Evolutionary conservation across 2,329 filamentous ascomycete genomes (phyloP).

Genomic region (Magnaporthiopsis incrustans): DNA sequence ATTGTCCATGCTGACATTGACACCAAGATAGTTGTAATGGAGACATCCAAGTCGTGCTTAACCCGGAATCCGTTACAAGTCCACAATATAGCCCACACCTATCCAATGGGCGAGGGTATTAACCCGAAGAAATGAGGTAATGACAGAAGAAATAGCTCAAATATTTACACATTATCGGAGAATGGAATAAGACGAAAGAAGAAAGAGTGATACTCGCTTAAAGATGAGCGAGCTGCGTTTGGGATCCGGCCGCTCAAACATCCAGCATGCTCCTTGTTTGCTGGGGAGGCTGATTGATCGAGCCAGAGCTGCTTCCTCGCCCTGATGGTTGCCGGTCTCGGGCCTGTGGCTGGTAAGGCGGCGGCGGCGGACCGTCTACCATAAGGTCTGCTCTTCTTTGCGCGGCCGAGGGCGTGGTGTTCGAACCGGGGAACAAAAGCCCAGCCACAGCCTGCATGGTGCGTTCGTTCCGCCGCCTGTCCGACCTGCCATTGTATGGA

Average conservation of each 20-base stretch:
- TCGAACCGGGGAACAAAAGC: conserved; percentile 39
- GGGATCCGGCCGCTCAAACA: conserved; percentile 25
- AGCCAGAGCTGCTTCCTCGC: conserved; percentile 38
- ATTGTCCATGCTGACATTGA: too few species aligned
- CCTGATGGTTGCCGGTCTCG: conserved; percentile 17
- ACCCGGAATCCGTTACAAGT: too few species aligned
- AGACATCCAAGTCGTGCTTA: too few species aligned
- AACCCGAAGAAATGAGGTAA: neutral
- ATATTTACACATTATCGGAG: neutral
- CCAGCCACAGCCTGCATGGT: conserved; percentile 34
- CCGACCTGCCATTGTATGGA: conserved; percentile 33
- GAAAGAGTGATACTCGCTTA: too few species aligned
- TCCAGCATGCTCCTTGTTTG: conserved; percentile 52
- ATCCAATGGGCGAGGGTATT: too few species aligned
- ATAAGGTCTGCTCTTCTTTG: conserved; percentile 31
- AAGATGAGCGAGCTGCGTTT: neutral
- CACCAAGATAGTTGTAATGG: too few species aligned
- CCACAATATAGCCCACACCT: too few species aligned
- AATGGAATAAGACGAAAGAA: neutral
- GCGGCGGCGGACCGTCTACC: conserved; percentile 35
- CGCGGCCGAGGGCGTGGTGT: conserved; percentile 18
- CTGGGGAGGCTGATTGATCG: conserved; percentile 40
- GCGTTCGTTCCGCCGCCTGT: conserved; percentile 35
- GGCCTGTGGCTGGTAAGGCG: conserved; percentile 26
- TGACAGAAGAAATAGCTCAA: neutral